phyloP scores from a whole-genome alignment of 805 yeast genomes.

The Yarrowia sp. region DNA sequence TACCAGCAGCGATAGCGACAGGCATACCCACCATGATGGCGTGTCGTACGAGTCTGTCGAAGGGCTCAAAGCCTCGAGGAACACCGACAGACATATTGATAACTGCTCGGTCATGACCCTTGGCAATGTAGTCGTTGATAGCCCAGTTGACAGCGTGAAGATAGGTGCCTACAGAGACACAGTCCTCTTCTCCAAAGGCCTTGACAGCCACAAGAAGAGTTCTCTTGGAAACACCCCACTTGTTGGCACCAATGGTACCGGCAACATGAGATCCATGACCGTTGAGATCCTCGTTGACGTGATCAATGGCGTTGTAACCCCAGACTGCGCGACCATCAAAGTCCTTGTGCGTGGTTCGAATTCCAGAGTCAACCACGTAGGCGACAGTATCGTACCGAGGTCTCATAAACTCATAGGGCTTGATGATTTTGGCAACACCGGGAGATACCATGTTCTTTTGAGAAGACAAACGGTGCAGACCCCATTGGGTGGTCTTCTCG shows the following conservation, averaged over 20 bases:
- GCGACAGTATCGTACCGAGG: slow-evolving; percentile 49
- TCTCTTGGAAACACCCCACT: slow-evolving; percentile 62
- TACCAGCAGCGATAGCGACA: slow-evolving; percentile 47
- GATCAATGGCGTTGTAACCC: slow-evolving; percentile 55
- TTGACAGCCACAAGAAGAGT: slow-evolving; percentile 61
- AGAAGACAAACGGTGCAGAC: slow-evolving; percentile 88
- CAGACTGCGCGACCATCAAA: slow-evolving; percentile 66
- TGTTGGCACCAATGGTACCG: slow-evolving; percentile 61
- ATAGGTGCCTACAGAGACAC: slow-evolving; percentile 61
- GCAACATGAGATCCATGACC: slow-evolving; percentile 71
- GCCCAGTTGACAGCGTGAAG: slow-evolving; percentile 65
- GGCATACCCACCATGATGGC: slow-evolving; percentile 40
- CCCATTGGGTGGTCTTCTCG: slow-evolving; percentile 71
- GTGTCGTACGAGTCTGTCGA: slow-evolving; percentile 50
- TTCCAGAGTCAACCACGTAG: slow-evolving; percentile 69
- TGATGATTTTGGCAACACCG: slow-evolving; percentile 57
- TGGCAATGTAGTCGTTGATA: slow-evolving; percentile 47
- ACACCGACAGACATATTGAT: slow-evolving; percentile 35
- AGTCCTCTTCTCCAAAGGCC: slow-evolving; percentile 61
- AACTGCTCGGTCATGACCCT: slow-evolving; percentile 40
- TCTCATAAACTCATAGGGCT: slow-evolving; percentile 68
- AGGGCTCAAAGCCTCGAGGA: slow-evolving; percentile 53
- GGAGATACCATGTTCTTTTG: slow-evolving; percentile 54
- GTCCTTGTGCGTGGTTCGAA: slow-evolving; percentile 56
- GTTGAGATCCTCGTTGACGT: slow-evolving; percentile 57